Evolutionary conservation across 148 eudicot genomes (phyloP), one percentile per base, ranked within the genome.

Genomic region (Vaccinium vitisidaea): DNA sequence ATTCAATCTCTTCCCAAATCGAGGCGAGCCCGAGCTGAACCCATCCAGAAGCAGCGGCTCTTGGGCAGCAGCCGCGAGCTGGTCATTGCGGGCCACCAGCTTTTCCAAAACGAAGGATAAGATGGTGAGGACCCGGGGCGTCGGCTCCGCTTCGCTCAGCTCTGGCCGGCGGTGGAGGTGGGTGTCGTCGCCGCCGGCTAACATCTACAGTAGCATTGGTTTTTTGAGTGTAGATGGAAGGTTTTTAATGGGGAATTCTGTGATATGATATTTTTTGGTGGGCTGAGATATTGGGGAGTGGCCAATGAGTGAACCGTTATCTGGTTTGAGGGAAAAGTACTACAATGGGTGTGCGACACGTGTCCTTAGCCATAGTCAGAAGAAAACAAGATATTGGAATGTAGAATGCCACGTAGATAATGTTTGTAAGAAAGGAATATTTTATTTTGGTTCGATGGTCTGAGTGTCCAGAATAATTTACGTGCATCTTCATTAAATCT

Each of bases 51-150:
- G 46, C 49, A 36, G 18, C 50, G 14, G 49, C 83, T 5, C 77
- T 59, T 65, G 39, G 71, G 82, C n/a, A 12, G 61, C 83, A 18
- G 69, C 84, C n/a, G 46, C 54, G 0, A 95, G 89, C 83, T 52
- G 86, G 83, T 93, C 96, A 18, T 96, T 93, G 9, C 98, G 92
- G n/a, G 89, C 86, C 83, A 96, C 95, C 8, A 95, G 84, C 80
- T 92, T 88, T 82, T 95, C 99, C 58, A 96, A 77, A 2, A 93
- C 92, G 30, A 79, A 79, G 0, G 94, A 92, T 73, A 96, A 55
- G 81, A 94, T 92, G 83, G 90, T 52, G 4, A 96, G 89, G 13
- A 94, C 97, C 80, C 92, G 88, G 0, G 98, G 99, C 21, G 81
- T 50, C 18, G 85, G 85, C 78, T 86, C 93, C 5, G 76, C 70